Conservation (phyloP, 805 yeast genomes). For the Wickerhamiella brachini region DNA sequence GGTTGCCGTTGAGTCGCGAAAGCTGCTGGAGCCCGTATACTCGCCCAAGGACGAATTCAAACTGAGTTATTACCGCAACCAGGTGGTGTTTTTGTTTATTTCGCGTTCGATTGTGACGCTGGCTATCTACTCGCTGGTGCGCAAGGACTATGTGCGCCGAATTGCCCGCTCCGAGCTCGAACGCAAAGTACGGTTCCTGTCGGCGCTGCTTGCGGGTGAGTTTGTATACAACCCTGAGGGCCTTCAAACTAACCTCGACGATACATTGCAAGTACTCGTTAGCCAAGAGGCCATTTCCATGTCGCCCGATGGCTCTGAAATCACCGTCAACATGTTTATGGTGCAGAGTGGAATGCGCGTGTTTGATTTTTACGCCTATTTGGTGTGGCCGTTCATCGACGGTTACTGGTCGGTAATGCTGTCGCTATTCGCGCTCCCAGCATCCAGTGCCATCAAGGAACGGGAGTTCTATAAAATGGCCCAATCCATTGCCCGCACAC, state of each 20-base stretch:
- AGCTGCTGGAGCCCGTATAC: slow-evolving; percentile 27
- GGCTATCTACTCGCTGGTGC: slow-evolving; percentile 23
- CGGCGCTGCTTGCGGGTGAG: slow-evolving; percentile 26
- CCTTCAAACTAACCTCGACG: slow-evolving; percentile 22
- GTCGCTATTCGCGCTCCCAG: slow-evolving; percentile 24
- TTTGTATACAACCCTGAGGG: slow-evolving; percentile 28
- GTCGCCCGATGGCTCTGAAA: slow-evolving; percentile 13
- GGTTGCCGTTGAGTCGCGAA: slow-evolving; percentile 22
- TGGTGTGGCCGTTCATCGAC: slow-evolving; percentile 32
- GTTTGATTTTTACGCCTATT: slow-evolving; percentile 30
- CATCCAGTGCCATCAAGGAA: slow-evolving; percentile 17
- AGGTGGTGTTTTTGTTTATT: slow-evolving; percentile 40
- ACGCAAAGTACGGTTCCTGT: slow-evolving; percentile 24
- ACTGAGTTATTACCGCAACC: slow-evolving; percentile 44
- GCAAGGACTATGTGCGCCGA: slow-evolving; percentile 10
- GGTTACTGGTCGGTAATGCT: slow-evolving; percentile 31
- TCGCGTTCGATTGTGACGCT: slow-evolving; percentile 37
- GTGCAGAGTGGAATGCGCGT: slow-evolving; percentile 18
- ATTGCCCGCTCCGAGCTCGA: slow-evolving; percentile 20
- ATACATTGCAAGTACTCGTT: slow-evolving; percentile 20
- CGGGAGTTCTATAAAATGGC: slow-evolving; percentile 23
- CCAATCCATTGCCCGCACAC: slow-evolving; percentile 29
- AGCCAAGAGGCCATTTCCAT: slow-evolving; percentile 21
- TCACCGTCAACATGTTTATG: slow-evolving; percentile 10
- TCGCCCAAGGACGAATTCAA: slow-evolving; percentile 38